Evolutionary conservation across 305 asterid genomes (phyloP), one percentile per base, ranked within the genome.

Genomic region (Fraxinus baroniana): DNA sequence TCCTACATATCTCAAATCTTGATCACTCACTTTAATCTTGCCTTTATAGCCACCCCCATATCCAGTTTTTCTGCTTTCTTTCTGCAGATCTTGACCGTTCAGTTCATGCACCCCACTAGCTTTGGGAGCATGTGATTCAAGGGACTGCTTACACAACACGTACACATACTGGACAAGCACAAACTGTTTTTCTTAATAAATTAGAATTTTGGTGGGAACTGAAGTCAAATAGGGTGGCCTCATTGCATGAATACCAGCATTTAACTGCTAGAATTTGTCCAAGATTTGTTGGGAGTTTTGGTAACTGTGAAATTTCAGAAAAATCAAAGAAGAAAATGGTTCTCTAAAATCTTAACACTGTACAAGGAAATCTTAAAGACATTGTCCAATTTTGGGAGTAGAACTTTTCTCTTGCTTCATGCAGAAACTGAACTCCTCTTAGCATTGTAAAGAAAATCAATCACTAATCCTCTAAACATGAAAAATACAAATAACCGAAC

Each of bases 301-400:
- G 49, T 9, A 41, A 9, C 13, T 41, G 49, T 41, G 49, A 41
- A 41, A 41, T 12, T 41, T 9, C 13, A 41, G 49, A 41, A 41
- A 41, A 41, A 41, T 41, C 49, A 41, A 41, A 41, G 13, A 8
- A 41, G 49, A 41, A 41, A 9, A 8, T 41, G 15, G 49, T 41
- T 41, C 41, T 41, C 49, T 41, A 41, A 41, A 41, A 41, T 41
- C 4, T 55, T 66, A 78, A 64, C 68, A 74, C 86, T 87, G 87
- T 87, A 87, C 89, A 85, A 85, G 77, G 49, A 77, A 41, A 78
- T 44, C 75, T 18, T 68, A 32, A 32, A 79, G 72, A 60, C 84
- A 79, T 5, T 62, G 64, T 77, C 83, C 83, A 76, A 55, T 76
- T 78, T 73, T 83, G 80, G 85, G 49, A 83, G 15, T 52, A 62